Conservation (phyloP, 805 yeast species). For the Myxozyma geophila region DNA sequence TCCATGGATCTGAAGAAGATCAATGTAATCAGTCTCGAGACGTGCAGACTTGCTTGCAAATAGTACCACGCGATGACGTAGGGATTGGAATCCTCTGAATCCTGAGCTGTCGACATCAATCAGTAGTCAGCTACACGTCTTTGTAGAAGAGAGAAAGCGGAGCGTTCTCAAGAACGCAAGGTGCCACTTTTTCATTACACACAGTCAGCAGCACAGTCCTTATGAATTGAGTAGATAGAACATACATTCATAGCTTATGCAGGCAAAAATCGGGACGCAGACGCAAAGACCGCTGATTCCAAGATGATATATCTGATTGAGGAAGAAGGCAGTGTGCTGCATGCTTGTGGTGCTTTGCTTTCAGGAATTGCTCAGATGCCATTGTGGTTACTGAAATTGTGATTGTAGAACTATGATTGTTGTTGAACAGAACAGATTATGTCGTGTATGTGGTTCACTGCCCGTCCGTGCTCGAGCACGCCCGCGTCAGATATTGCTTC, state of each 20-base stretch:
- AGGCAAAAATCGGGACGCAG: neutral
- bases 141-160: neutral
- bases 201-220: too few species aligned
- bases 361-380: too few species aligned
- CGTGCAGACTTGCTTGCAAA: slow-evolving; percentile 50
- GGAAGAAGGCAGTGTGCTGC: too few species aligned
- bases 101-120: neutral
- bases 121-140: too few species aligned
- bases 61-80: slow-evolving; percentile 52
- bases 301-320: neutral
- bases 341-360: too few species aligned
- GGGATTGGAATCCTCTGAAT: slow-evolving; percentile 41
- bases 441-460: too few species aligned
- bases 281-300: neutral
- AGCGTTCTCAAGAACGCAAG: slow-evolving; percentile 48
- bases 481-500: too few species aligned
- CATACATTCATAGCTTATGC: neutral
- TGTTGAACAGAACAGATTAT: too few species aligned
- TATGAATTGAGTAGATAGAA: neutral
- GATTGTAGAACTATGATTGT: too few species aligned
- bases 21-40: slow-evolving; percentile 54
- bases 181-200: slow-evolving; percentile 14
- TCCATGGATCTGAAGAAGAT: slow-evolving; percentile 62
- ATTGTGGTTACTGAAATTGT: too few species aligned
- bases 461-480: too few species aligned